Evolutionary conservation across 305 asterid species (phyloP), one percentile per base, ranked within the genome.

Genomic region (Fraxinus dipetala): DNA sequence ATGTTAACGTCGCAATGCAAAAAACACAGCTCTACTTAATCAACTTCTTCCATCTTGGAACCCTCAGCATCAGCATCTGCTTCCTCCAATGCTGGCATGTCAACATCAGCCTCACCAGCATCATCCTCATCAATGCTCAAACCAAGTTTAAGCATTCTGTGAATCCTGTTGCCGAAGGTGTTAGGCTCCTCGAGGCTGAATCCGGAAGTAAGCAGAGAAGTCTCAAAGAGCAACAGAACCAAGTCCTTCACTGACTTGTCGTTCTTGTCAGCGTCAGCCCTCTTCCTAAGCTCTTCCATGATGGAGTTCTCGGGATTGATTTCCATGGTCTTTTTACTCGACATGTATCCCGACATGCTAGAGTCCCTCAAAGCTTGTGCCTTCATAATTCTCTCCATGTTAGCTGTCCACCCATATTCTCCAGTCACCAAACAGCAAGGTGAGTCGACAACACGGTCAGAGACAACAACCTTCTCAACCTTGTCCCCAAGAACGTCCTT

Each of bases 11-110:
- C 8, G 6, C 35, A 4, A 1, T 1, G 36, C 7, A 0, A 67
- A 28, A 67, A 28, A 26, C 36, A 5, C 34, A 67, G 74, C 38
- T 30, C 74, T 67, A 4, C 5, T 88, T 91, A 92, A 70, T 92
- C 96, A 13, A 92, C 96, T 69, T 92, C 94, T 89, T 92, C 96
- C 96, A 89, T 92, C 92, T 92, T 92, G 90, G 92, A 88, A 80
- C 93, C 94, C 59, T 91, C 96, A 14, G 93, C 92, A 77, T 92
- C 97, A 40, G 89, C 94, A 77, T 91, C 94, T 0, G 89, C 89
- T 14, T 94, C 98, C 83, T 92, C 98, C 80, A 93, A 83, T 0
- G 96, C 74, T 0, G 98, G 98, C 98, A 94, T 93, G 51, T 94
- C 98, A 2, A 38, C 89, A 76, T 89, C 96, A n/a, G 83, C 96